These are phyloP conservation scores for Suillus alpinus DNA, from an alignment of 768 basidiomycete genomes.

Conservation along the genomic window DNA sequence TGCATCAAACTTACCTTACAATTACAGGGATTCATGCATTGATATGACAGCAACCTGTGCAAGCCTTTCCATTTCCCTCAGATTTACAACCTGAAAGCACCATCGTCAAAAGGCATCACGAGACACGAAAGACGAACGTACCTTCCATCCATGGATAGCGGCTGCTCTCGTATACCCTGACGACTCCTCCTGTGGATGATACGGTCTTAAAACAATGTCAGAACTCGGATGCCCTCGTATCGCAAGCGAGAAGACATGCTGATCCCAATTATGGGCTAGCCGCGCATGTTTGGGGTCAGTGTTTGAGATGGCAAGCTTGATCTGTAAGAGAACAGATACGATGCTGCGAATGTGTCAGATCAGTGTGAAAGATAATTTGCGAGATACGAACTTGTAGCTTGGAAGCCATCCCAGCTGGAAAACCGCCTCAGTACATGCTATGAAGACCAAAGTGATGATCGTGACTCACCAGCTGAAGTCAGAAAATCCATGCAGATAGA, in stretches of 20 bases:
- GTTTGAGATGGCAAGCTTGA: slow-evolving; percentile 21
- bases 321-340: slow-evolving; percentile 53
- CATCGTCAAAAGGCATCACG: too few relatives aligned
- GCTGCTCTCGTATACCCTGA: slow-evolving; percentile 67
- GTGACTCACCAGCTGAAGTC: slow-evolving; percentile 52
- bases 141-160: slow-evolving; percentile 63
- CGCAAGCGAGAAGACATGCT: slow-evolving; percentile 26
- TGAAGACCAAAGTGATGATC: not conserved
- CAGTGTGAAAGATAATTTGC: slow-evolving; percentile 6
- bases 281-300: slow-evolving; percentile 16
- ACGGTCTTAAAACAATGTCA: slow-evolving; percentile 25
- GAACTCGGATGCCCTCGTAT: not conserved
- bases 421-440: not conserved
- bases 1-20: too few relatives aligned
- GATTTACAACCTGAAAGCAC: slow-evolving; percentile 21
- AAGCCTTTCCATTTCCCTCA: slow-evolving; percentile 16
- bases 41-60: not conserved
- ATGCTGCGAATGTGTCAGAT: slow-evolving; percentile 24
- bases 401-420: slow-evolving; percentile 67
- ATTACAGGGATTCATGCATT: too few relatives aligned
- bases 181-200: slow-evolving; percentile 55
- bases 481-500: slow-evolving; percentile 76
- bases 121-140: slow-evolving; percentile 15
- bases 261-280: slow-evolving; percentile 49
- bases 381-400: slow-evolving; percentile 49